phyloP scores from a whole-genome alignment of 352 stramenopile genomes.

The Globisporangium solare region DNA sequence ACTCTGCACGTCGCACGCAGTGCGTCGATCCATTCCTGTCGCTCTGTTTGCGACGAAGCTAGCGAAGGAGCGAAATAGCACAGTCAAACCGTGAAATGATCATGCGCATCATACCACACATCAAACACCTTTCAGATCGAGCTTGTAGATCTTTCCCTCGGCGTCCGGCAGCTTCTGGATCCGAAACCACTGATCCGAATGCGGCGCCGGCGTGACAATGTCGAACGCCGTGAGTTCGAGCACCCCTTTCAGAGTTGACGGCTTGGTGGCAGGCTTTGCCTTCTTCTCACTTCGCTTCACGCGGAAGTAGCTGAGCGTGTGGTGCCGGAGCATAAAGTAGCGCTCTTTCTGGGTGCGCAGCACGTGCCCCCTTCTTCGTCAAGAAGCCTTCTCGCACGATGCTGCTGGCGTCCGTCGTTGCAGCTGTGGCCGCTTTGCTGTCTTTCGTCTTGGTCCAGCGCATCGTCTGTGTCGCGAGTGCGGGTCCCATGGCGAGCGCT shows the following conservation, averaged over 20 bases:
- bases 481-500: not conserved
- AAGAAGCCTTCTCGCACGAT: conserved; percentile 38
- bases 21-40: conserved; percentile 59
- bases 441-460: conserved; percentile 14
- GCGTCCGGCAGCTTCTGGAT: conserved; percentile 47
- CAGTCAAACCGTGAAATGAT: not conserved
- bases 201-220: conserved; percentile 40
- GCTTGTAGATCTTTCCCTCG: conserved; percentile 52
- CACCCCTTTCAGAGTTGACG: conserved; percentile 33
- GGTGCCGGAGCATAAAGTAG: conserved; percentile 38
- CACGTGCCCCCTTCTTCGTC: conserved; percentile 49
- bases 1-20: conserved; percentile 48
- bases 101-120: not conserved
- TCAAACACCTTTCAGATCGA: conserved; percentile 56
- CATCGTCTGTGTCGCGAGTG: conserved; percentile 10
- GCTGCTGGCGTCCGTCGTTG: conserved; percentile 6
- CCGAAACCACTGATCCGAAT: conserved; percentile 58
- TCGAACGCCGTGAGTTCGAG: conserved; percentile 39
- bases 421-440: not conserved
- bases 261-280: conserved; percentile 14
- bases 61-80: conserved; percentile 3
- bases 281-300: conserved; percentile 22
- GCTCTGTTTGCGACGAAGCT: conserved; percentile 41
- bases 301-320: conserved; percentile 44
- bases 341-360: conserved; percentile 53